Evolutionary conservation across 1,284 basidiomycete species (phyloP).

Genomic region (Afroboletus lepidellus): DNA sequence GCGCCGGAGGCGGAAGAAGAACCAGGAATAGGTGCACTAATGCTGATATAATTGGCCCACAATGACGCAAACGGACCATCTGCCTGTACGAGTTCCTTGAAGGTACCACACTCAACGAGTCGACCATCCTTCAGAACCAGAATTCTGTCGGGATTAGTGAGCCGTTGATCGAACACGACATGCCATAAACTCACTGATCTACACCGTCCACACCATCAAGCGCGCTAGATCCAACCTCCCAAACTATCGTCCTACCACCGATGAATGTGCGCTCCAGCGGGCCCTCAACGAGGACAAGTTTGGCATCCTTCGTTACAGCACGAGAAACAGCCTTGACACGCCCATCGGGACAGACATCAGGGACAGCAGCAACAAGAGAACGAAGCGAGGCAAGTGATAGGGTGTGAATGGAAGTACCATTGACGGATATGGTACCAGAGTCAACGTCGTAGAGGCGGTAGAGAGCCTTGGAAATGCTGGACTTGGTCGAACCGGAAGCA

Average conservation of each 20-base stretch:
- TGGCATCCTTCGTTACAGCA: constrained; percentile 83
- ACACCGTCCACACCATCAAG: constrained; percentile 27
- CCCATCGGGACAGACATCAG: constrained; percentile 81
- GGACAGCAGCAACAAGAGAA: constrained; percentile 79
- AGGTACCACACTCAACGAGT: constrained; percentile 76
- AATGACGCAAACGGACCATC: constrained; percentile 75
- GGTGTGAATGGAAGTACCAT: constrained; percentile 83
- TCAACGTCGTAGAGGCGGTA: constrained; percentile 89
- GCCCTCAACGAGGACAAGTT: constrained; percentile 73
- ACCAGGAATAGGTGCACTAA: constrained; percentile 30
- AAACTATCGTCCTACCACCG: constrained; percentile 68
- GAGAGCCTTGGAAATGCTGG: constrained; percentile 78
- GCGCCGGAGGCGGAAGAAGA: constrained; percentile 25
- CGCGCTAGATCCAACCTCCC: constrained; percentile 74
- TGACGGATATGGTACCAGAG: constrained; percentile 73
- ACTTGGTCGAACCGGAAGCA: constrained; percentile 79
- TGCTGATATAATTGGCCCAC: constrained; percentile 77
- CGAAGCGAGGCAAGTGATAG: constrained; percentile 80
- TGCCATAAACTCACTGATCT: constrained; percentile 53
- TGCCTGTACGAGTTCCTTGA: constrained; percentile 66
- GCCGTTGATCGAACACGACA: background rate
- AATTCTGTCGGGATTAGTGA: constrained; percentile 49
- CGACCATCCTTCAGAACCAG: constrained; percentile 80
- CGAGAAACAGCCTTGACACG: constrained; percentile 86
- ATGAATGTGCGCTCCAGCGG: constrained; percentile 77